A percentile compares a stretch with the other conserved stretches of the same genome.
Evolutionary conservation across 371 early-diverging fungal species (phyloP).

Genomic region (Apophysomyces elegans): DNA sequence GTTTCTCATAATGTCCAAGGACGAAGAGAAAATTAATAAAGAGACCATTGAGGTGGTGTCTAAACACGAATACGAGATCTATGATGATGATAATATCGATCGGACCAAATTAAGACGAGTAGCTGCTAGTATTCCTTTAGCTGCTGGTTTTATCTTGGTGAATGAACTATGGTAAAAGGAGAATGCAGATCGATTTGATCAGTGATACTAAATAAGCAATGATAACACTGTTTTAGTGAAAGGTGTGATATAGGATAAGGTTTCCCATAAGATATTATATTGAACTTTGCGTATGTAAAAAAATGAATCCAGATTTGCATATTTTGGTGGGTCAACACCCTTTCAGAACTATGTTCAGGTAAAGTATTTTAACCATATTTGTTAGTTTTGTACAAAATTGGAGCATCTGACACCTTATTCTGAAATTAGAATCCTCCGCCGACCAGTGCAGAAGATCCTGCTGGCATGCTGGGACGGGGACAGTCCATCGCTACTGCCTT

Average conservation of each 20-base stretch:
- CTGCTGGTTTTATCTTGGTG: conserved; percentile 59
- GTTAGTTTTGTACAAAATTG: neutral
- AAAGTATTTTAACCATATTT: conserved; percentile 2
- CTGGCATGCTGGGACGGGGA: conserved; percentile 39
- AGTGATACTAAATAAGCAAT: neutral
- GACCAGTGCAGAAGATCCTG: conserved; percentile 22
- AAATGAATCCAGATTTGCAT: conserved; percentile 57
- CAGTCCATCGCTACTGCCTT: conserved; percentile 67
- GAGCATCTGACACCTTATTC: neutral
- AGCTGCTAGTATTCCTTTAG: conserved; percentile 48
- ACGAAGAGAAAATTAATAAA: conserved; percentile 30
- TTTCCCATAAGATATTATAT: no score
- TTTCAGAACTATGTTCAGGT: conserved; percentile 66
- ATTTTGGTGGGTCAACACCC: conserved; percentile 71
- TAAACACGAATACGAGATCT: conserved; percentile 27
- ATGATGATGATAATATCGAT: conserved; percentile 14
- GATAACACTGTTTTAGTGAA: conserved; percentile 19
- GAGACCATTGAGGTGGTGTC: conserved; percentile 21
- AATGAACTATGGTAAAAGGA: conserved; percentile 45
- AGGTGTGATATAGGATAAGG: conserved; percentile 18
- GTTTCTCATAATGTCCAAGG: conserved; percentile 19
- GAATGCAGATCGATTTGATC: neutral
- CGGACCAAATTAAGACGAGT: conserved; percentile 27
- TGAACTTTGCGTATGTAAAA: conserved; percentile 28
- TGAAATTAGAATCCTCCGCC: neutral